Evolutionary conservation across 2,329 filamentous ascomycete species (phyloP).

Genomic region (Periconia digitata): DNA sequence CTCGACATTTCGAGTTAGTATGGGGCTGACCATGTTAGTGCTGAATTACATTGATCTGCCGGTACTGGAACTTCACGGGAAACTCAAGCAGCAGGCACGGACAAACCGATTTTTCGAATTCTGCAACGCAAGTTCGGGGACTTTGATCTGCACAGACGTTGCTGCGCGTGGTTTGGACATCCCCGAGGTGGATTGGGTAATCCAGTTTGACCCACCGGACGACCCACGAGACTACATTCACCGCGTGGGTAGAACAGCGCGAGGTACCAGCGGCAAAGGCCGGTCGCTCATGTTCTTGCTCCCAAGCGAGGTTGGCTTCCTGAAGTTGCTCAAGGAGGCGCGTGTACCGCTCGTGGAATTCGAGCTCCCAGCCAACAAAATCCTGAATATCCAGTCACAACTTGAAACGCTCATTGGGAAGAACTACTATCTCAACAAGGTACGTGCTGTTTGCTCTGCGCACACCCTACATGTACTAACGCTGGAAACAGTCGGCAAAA

Average conservation of each 20-base stretch:
- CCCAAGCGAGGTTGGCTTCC: constrained; percentile 87
- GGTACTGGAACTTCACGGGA: constrained; percentile 80
- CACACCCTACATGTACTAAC: constrained; percentile 10
- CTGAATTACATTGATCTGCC: constrained; percentile 97
- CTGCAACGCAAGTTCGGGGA: constrained; percentile 79
- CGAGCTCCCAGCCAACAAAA: constrained; percentile 82
- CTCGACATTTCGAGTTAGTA: constrained; percentile 39
- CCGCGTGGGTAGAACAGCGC: constrained; percentile 90
- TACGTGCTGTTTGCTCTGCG: constrained; percentile 30
- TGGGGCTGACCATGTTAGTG: constrained; percentile 75
- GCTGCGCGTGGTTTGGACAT: constrained; percentile 95
- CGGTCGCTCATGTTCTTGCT: constrained; percentile 91
- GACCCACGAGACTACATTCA: constrained; percentile 73
- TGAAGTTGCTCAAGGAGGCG: constrained; percentile 86
- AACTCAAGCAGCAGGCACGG: constrained; percentile 98
- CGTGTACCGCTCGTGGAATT: constrained; percentile 94
- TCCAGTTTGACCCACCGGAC: constrained; percentile 90
- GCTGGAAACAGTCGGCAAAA: constrained; percentile 58
- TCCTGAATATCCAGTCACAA: constrained; percentile 69
- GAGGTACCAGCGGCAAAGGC: constrained; percentile 80
- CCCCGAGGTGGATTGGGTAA: constrained; percentile 89
- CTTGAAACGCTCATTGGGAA: constrained; percentile 91
- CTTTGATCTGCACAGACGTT: constrained; percentile 93
- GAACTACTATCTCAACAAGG: constrained; percentile 97
- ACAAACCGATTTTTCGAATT: constrained; percentile 99